These are phyloP conservation scores for Cladosporium sp. DNA, from an alignment of 2,329 filamentous ascomycete genomes.

Conservation along the genomic window DNA sequence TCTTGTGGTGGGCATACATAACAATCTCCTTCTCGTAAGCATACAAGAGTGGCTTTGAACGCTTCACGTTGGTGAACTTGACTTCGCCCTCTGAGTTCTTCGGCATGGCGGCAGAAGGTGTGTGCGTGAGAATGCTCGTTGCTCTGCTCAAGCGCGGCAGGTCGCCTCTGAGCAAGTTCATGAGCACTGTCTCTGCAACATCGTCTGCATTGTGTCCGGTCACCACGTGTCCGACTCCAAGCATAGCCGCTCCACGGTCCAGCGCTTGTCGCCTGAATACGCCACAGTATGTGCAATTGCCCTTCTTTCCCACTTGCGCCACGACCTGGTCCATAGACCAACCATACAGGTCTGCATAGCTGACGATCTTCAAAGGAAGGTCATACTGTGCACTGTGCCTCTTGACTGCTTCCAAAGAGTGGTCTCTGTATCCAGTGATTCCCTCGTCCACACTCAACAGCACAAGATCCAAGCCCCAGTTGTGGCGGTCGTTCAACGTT, in stretches of 20 bases:
- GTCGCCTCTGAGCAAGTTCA: slow-evolving; percentile 92
- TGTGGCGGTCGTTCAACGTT: slow-evolving; percentile 83
- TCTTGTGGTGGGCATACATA: slow-evolving; percentile 93
- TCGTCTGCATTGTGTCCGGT: slow-evolving; percentile 98
- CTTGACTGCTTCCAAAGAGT: slow-evolving; percentile 94
- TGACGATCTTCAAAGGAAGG: slow-evolving; percentile 87
- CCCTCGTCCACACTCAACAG: slow-evolving; percentile 93
- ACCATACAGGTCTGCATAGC: slow-evolving; percentile 89
- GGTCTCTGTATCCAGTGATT: slow-evolving; percentile 94
- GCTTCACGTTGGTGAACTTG: slow-evolving; percentile 80
- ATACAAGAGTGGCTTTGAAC: slow-evolving; percentile 96
- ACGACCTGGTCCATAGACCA: slow-evolving; percentile 99
- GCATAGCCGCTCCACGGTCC: slow-evolving; percentile 81
- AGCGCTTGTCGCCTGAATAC: slow-evolving; percentile 93
- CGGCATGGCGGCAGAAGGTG: slow-evolving; percentile 38
- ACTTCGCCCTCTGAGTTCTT: slow-evolving; percentile 20
- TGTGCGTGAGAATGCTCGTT: slow-evolving; percentile 76
- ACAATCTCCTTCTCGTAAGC: slow-evolving; percentile 99
- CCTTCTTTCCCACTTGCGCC: slow-evolving; percentile 92
- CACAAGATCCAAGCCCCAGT: slow-evolving; percentile 80
- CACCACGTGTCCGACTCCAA: slow-evolving; percentile 88
- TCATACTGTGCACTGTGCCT: slow-evolving; percentile 85
- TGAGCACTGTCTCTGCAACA: slow-evolving; percentile 92
- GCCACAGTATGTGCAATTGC: slow-evolving; percentile 98
- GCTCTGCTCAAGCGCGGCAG: slow-evolving; percentile 80